phyloP scores from a whole-genome alignment of 345 rosid genomes.

The Balakata baccata region DNA sequence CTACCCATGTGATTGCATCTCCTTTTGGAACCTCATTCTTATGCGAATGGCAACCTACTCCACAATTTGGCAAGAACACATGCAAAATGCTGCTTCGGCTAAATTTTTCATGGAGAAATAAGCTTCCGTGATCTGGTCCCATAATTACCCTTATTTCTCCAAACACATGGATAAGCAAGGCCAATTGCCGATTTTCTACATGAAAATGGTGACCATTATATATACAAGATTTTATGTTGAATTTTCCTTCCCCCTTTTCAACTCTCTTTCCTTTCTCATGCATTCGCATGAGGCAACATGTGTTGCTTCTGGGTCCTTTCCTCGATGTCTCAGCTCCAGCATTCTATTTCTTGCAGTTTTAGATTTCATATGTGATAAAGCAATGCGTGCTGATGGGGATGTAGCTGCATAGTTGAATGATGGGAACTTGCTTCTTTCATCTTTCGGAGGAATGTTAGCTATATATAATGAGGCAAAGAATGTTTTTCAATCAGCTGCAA shows the following conservation, averaged over 20 bases:
- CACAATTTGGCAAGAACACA: slow-evolving; percentile 85
- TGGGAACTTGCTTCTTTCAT: slow-evolving; percentile 73
- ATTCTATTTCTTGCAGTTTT: slow-evolving; percentile 51
- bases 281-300: not conserved
- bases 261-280: not conserved
- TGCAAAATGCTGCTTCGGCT: slow-evolving; percentile 69
- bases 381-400: slow-evolving; percentile 67
- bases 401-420: slow-evolving; percentile 81
- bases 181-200: slow-evolving; percentile 78
- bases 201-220: slow-evolving; percentile 62
- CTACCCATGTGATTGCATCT: slow-evolving; percentile 65
- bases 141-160: slow-evolving; percentile 7
- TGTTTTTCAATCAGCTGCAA: slow-evolving; percentile 71
- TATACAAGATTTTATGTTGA: slow-evolving; percentile 3
- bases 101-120: slow-evolving; percentile 4
- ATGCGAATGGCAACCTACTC: slow-evolving; percentile 94
- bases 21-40: slow-evolving; percentile 55
- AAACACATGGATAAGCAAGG: slow-evolving; percentile 89
- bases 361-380: slow-evolving; percentile 77
- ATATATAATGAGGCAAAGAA: slow-evolving; percentile 58
- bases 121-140: no score
- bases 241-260: not conserved
- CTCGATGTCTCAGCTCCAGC: not conserved
- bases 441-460: slow-evolving; percentile 44
- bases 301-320: slow-evolving; percentile 13